phyloP scores from a whole-genome alignment of 495 filamentous ascomycete species.

The Xylaria scruposa region DNA sequence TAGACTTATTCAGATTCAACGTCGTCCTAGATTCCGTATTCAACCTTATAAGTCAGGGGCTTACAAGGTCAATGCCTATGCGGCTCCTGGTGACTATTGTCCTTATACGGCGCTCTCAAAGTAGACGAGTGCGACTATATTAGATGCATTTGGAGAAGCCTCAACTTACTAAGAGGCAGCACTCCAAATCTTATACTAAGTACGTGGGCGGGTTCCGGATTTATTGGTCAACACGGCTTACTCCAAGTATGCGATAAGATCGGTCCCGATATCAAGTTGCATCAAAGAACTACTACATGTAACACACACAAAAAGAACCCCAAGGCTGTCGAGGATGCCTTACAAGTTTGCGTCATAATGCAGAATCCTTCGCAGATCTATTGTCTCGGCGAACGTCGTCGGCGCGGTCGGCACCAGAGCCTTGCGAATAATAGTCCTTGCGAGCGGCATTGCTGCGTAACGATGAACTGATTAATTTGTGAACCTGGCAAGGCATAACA shows the following conservation, averaged over 20 bases:
- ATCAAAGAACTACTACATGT: background rate
- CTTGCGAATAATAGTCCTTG: conserved; percentile 1
- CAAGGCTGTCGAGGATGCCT: conserved; percentile 1
- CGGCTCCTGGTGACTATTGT: background rate
- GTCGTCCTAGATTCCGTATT: background rate
- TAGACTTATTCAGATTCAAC: background rate
- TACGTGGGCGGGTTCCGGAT: no score
- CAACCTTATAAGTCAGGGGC: background rate
- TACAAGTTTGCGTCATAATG: conserved; percentile 10
- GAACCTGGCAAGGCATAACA: background rate
- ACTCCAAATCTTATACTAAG: no score
- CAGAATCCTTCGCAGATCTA: conserved; percentile 21
- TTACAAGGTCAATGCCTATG: background rate
- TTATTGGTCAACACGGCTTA: background rate
- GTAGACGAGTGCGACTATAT: background rate
- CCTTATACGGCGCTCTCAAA: background rate
- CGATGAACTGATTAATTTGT: background rate
- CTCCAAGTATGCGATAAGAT: background rate
- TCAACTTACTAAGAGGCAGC: background rate
- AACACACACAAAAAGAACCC: background rate
- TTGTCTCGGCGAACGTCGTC: background rate
- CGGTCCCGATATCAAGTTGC: background rate
- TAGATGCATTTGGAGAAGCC: background rate
- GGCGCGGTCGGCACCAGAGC: background rate
- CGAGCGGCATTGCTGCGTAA: background rate